Evolutionary conservation across 495 filamentous ascomycete genomes (phyloP).

Genomic region (Penicillium dipodomyicola): DNA sequence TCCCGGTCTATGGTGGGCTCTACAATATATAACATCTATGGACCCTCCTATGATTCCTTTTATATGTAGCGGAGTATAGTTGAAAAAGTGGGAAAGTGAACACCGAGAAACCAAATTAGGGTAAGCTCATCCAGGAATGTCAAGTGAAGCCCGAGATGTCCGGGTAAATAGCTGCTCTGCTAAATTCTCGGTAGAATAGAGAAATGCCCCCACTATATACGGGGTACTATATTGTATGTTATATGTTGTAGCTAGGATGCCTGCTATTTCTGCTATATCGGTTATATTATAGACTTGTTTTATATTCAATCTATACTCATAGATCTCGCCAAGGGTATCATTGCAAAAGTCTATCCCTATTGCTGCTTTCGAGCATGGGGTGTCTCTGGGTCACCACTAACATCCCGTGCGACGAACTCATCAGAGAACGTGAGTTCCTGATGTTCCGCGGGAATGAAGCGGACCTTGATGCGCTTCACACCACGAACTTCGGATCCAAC

Average conservation of each 20-base stretch:
- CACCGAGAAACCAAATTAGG: slow-evolving; percentile 8
- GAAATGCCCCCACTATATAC: slow-evolving; percentile 4
- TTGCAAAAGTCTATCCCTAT: slow-evolving; percentile 5
- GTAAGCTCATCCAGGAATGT: background rate
- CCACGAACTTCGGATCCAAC: slow-evolving; percentile 76
- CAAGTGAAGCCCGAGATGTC: slow-evolving; percentile 6
- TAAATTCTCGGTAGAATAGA: slow-evolving; percentile 13
- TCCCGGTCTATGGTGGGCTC: background rate
- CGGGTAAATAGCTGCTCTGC: slow-evolving; percentile 16
- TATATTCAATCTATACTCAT: slow-evolving; percentile 21
- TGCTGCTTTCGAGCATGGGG: slow-evolving; percentile 10
- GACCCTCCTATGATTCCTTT: background rate
- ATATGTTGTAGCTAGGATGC: background rate
- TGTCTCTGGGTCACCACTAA: slow-evolving; percentile 66
- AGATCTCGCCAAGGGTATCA: slow-evolving; percentile 12
- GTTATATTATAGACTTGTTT: background rate
- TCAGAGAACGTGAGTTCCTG: slow-evolving; percentile 57
- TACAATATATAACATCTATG: background rate
- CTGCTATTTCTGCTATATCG: no score
- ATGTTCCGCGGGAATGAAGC: slow-evolving; percentile 69
- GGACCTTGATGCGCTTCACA: slow-evolving; percentile 73
- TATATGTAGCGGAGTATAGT: background rate
- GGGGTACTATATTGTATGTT: background rate
- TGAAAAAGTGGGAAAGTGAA: background rate
- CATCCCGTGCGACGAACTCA: slow-evolving; percentile 72